Conservation (phyloP, 768 basidiomycete species). For the Tricholoma terreum region DNA sequence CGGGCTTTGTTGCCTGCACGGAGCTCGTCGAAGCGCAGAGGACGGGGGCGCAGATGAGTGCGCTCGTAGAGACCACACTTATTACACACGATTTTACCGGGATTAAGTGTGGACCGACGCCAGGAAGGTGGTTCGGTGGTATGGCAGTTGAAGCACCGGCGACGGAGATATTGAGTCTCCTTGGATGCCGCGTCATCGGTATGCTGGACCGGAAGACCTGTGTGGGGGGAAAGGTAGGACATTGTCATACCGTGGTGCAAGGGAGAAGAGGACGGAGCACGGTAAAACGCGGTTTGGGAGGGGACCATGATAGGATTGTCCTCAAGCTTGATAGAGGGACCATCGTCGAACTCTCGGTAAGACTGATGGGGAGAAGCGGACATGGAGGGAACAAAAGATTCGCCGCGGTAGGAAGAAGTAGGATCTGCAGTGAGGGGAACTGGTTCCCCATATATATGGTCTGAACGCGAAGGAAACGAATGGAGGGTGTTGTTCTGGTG, state of each 20-base stretch:
- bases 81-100: slow-evolving; percentile 92
- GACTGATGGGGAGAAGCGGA: slow-evolving; percentile 40
- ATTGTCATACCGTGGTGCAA: slow-evolving; percentile 33
- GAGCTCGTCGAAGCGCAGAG: slow-evolving; percentile 84
- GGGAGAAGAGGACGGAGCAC: slow-evolving; percentile 28
- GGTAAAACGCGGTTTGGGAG: slow-evolving; percentile 53
- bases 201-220: slow-evolving; percentile 73
- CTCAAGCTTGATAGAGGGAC: slow-evolving; percentile 62
- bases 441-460: slow-evolving; percentile 34
- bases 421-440: slow-evolving; percentile 26
- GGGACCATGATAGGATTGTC: slow-evolving; percentile 64
- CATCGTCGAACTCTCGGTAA: slow-evolving; percentile 47
- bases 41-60: slow-evolving; percentile 79
- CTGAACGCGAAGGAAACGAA: slow-evolving; percentile 31
- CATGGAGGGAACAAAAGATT: slow-evolving; percentile 36
- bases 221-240: slow-evolving; percentile 38
- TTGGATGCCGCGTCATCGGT: slow-evolving; percentile 89
- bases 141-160: slow-evolving; percentile 88
- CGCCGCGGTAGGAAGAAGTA: slow-evolving; percentile 20
- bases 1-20: slow-evolving; percentile 84
- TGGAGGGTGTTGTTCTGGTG: slow-evolving; percentile 34
- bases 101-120: slow-evolving; percentile 85
- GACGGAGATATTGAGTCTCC: slow-evolving; percentile 86
- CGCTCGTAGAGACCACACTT: slow-evolving; percentile 91
- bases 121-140: slow-evolving; percentile 88